Evolutionary conservation across 805 yeast species (phyloP).

Genomic region (Lachancea lanzarotensis): DNA sequence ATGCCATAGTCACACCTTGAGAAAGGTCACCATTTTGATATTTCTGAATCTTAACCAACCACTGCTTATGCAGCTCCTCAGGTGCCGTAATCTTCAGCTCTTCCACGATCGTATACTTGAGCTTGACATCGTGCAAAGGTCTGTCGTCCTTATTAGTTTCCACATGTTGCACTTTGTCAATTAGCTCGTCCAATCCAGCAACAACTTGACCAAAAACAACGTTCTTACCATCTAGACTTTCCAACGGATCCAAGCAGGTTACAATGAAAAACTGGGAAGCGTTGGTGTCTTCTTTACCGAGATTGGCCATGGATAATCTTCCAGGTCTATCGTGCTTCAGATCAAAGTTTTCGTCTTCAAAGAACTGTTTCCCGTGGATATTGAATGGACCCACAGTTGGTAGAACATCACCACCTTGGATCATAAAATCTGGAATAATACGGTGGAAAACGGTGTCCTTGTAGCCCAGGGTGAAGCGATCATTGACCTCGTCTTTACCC

Average conservation of each 20-base stretch:
- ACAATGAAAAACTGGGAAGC: conserved; percentile 69
- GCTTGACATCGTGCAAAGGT: conserved; percentile 41
- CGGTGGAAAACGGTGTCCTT: conserved; percentile 63
- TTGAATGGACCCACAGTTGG: conserved; percentile 75
- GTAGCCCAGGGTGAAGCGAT: conserved; percentile 37
- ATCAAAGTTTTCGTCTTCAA: conserved; percentile 72
- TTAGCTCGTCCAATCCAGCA: conserved; percentile 54
- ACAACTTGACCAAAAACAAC: conserved; percentile 76
- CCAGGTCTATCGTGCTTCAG: conserved; percentile 65
- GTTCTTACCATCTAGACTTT: conserved; percentile 53
- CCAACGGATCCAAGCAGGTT: conserved; percentile 34
- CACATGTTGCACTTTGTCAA: conserved; percentile 53
- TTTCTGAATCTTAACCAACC: conserved; percentile 18
- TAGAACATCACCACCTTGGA: conserved; percentile 86
- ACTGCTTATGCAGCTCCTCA: conserved; percentile 19
- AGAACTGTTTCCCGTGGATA: conserved; percentile 60
- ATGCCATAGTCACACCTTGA: conserved; percentile 22
- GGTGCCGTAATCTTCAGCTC: conserved; percentile 18
- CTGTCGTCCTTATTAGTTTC: conserved; percentile 37
- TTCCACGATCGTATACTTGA: conserved; percentile 33
- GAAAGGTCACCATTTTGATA: conserved; percentile 25
- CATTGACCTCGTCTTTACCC: conserved; percentile 21
- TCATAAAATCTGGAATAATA: conserved; percentile 64
- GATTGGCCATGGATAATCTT: conserved; percentile 64
- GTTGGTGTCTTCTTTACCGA: conserved; percentile 54